These are phyloP conservation scores for Chaetoscypha palmicola DNA, from an alignment of 2,329 filamentous ascomycete species.

Conservation along the genomic window DNA sequence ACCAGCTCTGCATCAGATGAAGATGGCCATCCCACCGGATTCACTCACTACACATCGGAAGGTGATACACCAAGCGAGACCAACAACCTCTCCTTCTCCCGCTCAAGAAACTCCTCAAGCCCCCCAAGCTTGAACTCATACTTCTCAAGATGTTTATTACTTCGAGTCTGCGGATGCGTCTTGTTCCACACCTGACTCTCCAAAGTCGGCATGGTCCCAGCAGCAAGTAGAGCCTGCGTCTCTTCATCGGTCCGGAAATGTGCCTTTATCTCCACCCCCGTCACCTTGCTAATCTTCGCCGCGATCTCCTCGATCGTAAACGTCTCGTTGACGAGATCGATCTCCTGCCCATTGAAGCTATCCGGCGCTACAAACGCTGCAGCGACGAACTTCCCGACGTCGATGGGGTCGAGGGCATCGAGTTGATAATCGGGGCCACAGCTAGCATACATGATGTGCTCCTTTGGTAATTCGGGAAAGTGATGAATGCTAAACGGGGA, in stretches of 20 bases:
- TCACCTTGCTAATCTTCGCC: constrained; percentile 27
- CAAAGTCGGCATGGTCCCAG: neutral
- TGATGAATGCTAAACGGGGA: neutral
- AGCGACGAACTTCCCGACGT: constrained; percentile 16
- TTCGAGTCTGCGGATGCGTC: neutral
- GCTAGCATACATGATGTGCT: neutral
- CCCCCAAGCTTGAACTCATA: constrained; percentile 3
- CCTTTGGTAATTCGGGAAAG: constrained; percentile 4
- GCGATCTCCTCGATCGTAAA: constrained; percentile 15
- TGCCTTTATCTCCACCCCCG: constrained; percentile 24
- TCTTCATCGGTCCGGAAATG: constrained; percentile 2
- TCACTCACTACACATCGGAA: too few relatives aligned
- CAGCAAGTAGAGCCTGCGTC: neutral
- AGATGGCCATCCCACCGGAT: too few relatives aligned
- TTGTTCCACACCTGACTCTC: constrained; percentile 4
- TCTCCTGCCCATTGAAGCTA: constrained; percentile 6
- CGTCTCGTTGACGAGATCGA: constrained; percentile 2
- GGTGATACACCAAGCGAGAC: constrained; percentile 1
- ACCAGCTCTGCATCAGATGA: too few relatives aligned
- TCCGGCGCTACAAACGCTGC: constrained; percentile 15
- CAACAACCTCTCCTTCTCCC: constrained; percentile 2
- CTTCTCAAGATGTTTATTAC: neutral
- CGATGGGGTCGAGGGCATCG: constrained; percentile 5
- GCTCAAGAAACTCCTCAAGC: constrained; percentile 1
- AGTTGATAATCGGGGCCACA: constrained; percentile 1